Conservation (phyloP, 345 rosid species). For the Linum tenue region DNA sequence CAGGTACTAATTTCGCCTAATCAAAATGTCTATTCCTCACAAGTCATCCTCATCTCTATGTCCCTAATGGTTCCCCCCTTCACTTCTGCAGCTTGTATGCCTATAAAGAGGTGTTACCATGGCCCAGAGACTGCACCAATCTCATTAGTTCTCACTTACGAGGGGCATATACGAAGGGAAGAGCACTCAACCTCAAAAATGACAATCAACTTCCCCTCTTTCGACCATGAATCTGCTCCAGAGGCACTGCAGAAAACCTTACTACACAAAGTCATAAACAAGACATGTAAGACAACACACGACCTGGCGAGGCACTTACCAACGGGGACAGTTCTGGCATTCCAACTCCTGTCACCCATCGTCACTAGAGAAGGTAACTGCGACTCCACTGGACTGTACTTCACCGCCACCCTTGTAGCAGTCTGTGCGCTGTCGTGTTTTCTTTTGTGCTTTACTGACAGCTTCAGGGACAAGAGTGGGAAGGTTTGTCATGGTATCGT, state of each 20-base stretch:
- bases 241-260: background rate
- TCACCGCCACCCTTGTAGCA: background rate
- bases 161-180: too few species aligned
- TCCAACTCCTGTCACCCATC: background rate
- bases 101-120: background rate
- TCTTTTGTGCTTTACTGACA: slow-evolving; percentile 1
- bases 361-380: slow-evolving; percentile 1
- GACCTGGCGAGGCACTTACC: background rate
- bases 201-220: background rate
- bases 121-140: background rate
- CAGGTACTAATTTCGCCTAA: background rate
- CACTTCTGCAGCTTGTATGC: background rate
- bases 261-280: background rate
- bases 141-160: too few species aligned
- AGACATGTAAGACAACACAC: background rate
- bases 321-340: background rate
- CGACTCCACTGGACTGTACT: background rate
- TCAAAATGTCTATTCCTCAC: background rate
- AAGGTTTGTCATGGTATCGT: background rate
- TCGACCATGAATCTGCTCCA: background rate
- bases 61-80: background rate
- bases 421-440: background rate
- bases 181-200: background rate
- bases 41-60: background rate
- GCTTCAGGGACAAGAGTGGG: slow-evolving; percentile 2